Evolutionary conservation across 768 basidiomycete genomes (phyloP).

Genomic region (Mycena alexandri): DNA sequence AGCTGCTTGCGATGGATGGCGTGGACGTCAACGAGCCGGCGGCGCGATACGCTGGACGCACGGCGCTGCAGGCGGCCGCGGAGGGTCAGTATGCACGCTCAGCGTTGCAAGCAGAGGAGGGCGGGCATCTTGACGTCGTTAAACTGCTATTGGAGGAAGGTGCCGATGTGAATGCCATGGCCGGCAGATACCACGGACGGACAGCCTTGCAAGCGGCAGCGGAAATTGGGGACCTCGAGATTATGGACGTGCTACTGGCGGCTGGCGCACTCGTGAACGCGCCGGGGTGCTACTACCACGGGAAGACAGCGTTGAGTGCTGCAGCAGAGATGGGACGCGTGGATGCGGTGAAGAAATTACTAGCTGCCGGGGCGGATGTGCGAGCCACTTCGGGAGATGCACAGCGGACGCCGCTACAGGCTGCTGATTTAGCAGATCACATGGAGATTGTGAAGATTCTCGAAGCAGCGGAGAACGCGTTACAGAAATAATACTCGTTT

Average conservation of each 20-base stretch:
- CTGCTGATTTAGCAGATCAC: constrained; percentile 28
- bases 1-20: constrained; percentile 24
- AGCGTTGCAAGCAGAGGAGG: too few species aligned
- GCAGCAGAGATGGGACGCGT: constrained; percentile 16
- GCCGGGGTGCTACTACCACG: constrained; percentile 30
- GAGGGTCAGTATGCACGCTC: background rate
- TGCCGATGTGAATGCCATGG: constrained; percentile 25
- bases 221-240: constrained; percentile 6
- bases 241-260: constrained; percentile 23
- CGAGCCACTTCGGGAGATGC: constrained; percentile 25
- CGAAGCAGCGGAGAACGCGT: constrained; percentile 24
- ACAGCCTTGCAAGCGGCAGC: constrained; percentile 33
- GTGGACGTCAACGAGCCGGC: constrained; percentile 29
- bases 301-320: constrained; percentile 18
- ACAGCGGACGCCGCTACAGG: constrained; percentile 26
- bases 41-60: constrained; percentile 26
- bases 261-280: constrained; percentile 35
- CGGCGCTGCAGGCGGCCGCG: constrained; percentile 32
- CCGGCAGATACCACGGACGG: constrained; percentile 22
- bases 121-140: constrained; percentile 13
- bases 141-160: constrained; percentile 10
- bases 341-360: constrained; percentile 17
- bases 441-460: constrained; percentile 26
- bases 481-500: background rate
- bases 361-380: constrained; percentile 31